Base-by-base conservation (phyloP, 1,139 yeast genomes). In the Debaryomyces udenii region DNA sequence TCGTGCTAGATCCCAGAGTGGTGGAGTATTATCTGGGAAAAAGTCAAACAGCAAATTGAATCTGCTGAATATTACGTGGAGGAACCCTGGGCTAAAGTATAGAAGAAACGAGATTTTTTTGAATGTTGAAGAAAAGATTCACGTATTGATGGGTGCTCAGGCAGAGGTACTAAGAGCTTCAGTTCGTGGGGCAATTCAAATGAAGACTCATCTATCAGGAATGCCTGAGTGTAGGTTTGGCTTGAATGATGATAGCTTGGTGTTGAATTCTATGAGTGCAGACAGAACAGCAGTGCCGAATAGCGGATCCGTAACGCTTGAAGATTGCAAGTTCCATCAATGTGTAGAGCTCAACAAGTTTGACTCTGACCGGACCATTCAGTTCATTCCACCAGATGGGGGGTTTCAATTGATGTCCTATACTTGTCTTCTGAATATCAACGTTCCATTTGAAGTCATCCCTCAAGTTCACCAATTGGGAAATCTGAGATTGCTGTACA, bases 331-430 rank as follows among this genome's bases (percentile, higher is more conserved):
- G 51, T 87, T 91, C 63, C 98, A 93, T 62, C 94, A 88, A 53
- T 86, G 96, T 61, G 96, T 88, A 27, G 76, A 85, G 42, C 67
- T 87, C 38, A 78, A 82, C 32, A 76, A 78, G 55, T 87, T 86
- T 59, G 90, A 86, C 51, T 59, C 75, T 6, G 84, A 83, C 31
- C 71, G 86, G 38, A 72, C 80, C 38, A 85, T 89, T 44, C 79
- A 80, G 38, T 89, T 89, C 52, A 74, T 84, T 9, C 96, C 96
- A 4, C 96, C 98, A 1, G 98, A 91, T 64, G 98, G 98, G 0
- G 85, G 83, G 42, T 89, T 89, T 60, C 96, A 90, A 59, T 75
- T 93, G 43, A 85, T 93, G 94, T 70, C 81, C 35, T 91, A 91
- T 46, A 72, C 76, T 76, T 40, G 73, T 62, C 47, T 56, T 11